Evolutionary conservation across 768 basidiomycete genomes (phyloP).

Genomic region (Hericium coralloides): DNA sequence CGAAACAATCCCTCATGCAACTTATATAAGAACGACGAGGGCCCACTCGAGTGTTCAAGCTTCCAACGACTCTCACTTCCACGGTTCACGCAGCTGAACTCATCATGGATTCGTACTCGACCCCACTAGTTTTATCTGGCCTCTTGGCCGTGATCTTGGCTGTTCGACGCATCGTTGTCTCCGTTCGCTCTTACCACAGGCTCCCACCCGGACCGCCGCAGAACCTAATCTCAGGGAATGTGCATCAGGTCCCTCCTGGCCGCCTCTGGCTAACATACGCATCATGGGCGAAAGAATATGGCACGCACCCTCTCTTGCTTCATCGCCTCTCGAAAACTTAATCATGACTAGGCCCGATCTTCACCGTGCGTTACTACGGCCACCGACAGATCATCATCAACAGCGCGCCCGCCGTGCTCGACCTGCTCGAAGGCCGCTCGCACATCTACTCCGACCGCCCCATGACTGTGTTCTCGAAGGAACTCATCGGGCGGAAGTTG

Average conservation of each 20-base stretch:
- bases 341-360: constrained; percentile 1
- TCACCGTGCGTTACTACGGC: constrained; percentile 18
- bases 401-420: constrained; percentile 27
- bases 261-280: background rate
- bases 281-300: background rate
- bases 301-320: background rate
- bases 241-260: background rate
- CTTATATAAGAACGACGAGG: no score
- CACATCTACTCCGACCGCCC: constrained; percentile 41
- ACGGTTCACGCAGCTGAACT: no score
- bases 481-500: background rate
- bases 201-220: background rate
- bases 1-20: no score
- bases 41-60: no score
- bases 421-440: constrained; percentile 39
- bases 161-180: no score
- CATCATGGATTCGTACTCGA: no score
- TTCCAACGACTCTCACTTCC: no score
- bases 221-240: background rate
- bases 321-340: background rate
- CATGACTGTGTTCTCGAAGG: background rate
- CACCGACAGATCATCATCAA: constrained; percentile 41
- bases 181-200: background rate
- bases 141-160: no score
- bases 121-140: no score